These are phyloP conservation scores for Apodospora peruviana DNA, from an alignment of 495 filamentous ascomycete genomes.

Conservation along the genomic window DNA sequence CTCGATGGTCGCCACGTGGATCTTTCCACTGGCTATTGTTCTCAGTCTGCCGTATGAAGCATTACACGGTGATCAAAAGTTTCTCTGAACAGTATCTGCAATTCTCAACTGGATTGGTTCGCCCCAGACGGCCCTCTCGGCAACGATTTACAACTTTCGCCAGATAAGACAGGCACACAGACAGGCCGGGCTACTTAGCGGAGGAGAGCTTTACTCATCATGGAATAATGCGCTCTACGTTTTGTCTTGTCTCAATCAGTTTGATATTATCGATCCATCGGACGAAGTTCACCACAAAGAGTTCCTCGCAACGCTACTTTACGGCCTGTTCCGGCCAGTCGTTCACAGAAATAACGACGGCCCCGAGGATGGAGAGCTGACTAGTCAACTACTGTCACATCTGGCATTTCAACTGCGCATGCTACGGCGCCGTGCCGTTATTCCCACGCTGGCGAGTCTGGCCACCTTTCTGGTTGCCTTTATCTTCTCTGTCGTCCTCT, in stretches of 20 bases:
- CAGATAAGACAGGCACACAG: constrained; percentile 1
- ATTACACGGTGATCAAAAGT: background rate
- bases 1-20: constrained; percentile 1
- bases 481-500: constrained; percentile 5
- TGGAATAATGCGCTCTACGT: constrained; percentile 4
- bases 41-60: constrained; percentile 6
- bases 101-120: constrained; percentile 9
- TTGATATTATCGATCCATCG: background rate
- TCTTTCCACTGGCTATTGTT: constrained; percentile 4
- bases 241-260: constrained; percentile 8
- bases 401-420: background rate
- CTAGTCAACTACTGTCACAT: background rate
- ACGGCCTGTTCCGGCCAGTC: constrained; percentile 10
- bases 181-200: background rate
- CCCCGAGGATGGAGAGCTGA: background rate
- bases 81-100: background rate
- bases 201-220: background rate
- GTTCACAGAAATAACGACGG: background rate
- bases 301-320: background rate
- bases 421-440: constrained; percentile 4
- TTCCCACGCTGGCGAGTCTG: constrained; percentile 3
- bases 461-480: constrained; percentile 5
- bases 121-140: constrained; percentile 8
- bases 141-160: constrained; percentile 7
- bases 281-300: background rate